Conservation (phyloP, 2,329 filamentous ascomycete species). For the Sclerotiophoma versabilis region DNA sequence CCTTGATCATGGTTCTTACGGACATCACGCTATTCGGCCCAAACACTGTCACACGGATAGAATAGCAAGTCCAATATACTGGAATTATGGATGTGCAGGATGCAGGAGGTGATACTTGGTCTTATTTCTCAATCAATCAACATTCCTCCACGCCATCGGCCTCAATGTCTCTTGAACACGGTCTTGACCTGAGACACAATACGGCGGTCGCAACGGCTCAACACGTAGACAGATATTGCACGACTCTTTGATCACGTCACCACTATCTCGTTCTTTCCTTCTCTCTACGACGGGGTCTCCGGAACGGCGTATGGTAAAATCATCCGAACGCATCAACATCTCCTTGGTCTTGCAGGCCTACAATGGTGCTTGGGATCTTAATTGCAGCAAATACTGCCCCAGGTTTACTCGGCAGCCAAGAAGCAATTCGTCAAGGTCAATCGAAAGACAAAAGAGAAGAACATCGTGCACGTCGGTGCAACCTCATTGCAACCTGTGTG, state of each 20-base stretch:
- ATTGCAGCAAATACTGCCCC: conserved; percentile 53
- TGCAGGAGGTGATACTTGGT: background rate
- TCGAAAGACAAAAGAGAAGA: conserved; percentile 58
- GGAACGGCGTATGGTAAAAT: background rate
- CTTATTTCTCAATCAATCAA: background rate
- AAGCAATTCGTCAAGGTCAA: conserved; percentile 60
- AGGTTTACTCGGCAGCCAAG: conserved; percentile 57
- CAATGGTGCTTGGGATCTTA: conserved; percentile 55
- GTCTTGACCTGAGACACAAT: background rate
- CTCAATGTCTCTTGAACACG: background rate
- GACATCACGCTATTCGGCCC: background rate
- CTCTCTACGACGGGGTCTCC: too few species aligned
- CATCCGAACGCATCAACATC: background rate
- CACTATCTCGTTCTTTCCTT: background rate
- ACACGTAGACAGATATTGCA: background rate
- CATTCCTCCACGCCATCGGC: background rate
- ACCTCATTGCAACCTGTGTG: conserved; percentile 57
- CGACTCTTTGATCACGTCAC: background rate
- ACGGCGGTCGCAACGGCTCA: background rate
- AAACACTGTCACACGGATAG: background rate
- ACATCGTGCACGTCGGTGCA: conserved; percentile 58
- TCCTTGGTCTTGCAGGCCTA: background rate
- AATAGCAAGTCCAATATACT: background rate
- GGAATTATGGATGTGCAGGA: too few species aligned
- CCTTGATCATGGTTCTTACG: background rate